These are phyloP conservation scores for Penicillium sclerotigenum DNA, from an alignment of 2,329 filamentous ascomycete genomes.

Conservation along the genomic window DNA sequence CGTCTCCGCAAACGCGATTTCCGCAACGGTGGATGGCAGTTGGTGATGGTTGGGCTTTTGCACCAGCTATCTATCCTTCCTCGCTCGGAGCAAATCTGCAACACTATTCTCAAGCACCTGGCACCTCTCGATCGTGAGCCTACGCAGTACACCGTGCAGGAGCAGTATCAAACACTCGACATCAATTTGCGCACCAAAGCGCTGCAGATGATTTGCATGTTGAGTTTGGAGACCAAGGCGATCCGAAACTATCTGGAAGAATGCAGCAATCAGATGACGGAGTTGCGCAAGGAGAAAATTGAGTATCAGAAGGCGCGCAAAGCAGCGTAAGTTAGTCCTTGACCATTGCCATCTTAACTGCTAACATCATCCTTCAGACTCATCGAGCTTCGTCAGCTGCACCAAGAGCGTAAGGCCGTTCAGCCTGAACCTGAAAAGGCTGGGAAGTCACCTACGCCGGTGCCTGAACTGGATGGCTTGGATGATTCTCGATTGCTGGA, in stretches of 20 bases:
- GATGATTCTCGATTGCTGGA: slow-evolving; percentile 50
- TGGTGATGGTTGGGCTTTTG: slow-evolving; percentile 81
- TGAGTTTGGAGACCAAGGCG: slow-evolving; percentile 81
- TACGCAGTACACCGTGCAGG: slow-evolving; percentile 67
- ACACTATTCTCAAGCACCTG: slow-evolving; percentile 75
- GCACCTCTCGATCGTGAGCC: slow-evolving; percentile 74
- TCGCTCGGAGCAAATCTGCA: slow-evolving; percentile 66
- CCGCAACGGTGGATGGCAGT: slow-evolving; percentile 82
- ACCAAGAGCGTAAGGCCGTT: slow-evolving; percentile 48
- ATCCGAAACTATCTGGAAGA: slow-evolving; percentile 87
- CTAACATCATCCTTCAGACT: slow-evolving; percentile 29
- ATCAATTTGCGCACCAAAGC: slow-evolving; percentile 77
- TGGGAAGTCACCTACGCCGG: slow-evolving; percentile 44
- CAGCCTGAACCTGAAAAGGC: slow-evolving; percentile 41
- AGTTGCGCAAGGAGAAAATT: slow-evolving; percentile 92
- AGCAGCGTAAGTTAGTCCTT: slow-evolving; percentile 48
- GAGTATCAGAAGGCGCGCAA: slow-evolving; percentile 79
- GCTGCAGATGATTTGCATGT: slow-evolving; percentile 79
- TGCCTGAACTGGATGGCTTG: slow-evolving; percentile 39
- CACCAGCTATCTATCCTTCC: slow-evolving; percentile 78
- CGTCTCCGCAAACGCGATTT: slow-evolving; percentile 81
- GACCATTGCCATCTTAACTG: slow-evolving; percentile 1
- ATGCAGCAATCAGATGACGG: slow-evolving; percentile 90
- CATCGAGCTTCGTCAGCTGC: slow-evolving; percentile 46
- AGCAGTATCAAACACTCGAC: slow-evolving; percentile 72